A percentile compares a stretch with the other conserved stretches of the same genome.
Conservation (phyloP, 495 filamentous ascomycete genomes). For the Neurospora terricola region DNA sequence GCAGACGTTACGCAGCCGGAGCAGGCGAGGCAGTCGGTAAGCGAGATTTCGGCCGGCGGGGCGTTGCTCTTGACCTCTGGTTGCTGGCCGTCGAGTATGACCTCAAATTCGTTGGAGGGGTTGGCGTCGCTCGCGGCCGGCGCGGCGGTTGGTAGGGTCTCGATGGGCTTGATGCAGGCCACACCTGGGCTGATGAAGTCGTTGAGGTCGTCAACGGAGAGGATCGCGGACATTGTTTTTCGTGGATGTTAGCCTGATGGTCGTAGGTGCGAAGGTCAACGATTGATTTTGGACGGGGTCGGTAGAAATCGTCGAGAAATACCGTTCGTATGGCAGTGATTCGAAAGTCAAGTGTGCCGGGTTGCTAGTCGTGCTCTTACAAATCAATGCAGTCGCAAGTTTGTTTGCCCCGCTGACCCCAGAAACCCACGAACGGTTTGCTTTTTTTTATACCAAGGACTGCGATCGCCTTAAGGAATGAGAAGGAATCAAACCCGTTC, state of each 20-base stretch:
- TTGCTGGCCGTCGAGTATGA: constrained; percentile 82
- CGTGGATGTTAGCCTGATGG: background rate
- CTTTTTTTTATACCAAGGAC: background rate
- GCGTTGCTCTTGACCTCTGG: constrained; percentile 25
- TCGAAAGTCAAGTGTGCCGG: background rate
- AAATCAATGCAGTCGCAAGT: background rate
- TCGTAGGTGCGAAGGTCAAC: background rate
- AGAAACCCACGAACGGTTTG: background rate
- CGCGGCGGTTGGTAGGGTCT: constrained; percentile 57
- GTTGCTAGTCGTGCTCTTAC: background rate
- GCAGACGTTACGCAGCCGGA: constrained; percentile 97
- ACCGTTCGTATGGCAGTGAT: background rate
- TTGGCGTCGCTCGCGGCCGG: background rate
- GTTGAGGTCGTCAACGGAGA: constrained; percentile 93
- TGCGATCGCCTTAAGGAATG: background rate
- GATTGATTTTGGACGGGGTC: background rate
- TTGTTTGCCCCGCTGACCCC: background rate
- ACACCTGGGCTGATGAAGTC: constrained; percentile 98
- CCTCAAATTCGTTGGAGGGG: constrained; percentile 58
- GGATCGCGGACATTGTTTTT: constrained; percentile 77
- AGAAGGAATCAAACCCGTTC: background rate
- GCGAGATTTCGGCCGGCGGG: constrained; percentile 71
- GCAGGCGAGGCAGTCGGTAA: constrained; percentile 95
- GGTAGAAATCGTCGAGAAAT: background rate
- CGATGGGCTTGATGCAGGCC: constrained; percentile 95